These are phyloP conservation scores for Termitomyces bulborhizus DNA, from an alignment of 768 basidiomycete genomes.

Conservation along the genomic window DNA sequence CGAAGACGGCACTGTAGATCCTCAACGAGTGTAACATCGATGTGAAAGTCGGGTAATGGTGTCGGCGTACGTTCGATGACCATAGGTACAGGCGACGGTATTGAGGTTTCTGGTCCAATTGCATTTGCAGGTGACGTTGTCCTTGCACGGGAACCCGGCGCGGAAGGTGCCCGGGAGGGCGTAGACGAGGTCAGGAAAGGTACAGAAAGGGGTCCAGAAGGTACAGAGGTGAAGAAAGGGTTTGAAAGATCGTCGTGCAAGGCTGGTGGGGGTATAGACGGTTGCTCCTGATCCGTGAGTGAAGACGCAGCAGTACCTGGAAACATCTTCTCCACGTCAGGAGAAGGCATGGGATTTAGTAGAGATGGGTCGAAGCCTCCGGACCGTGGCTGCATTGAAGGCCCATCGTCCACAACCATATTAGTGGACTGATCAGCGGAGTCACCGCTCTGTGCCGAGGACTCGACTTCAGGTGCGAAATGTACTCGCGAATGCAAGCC, in stretches of 20 bases:
- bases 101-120: not conserved
- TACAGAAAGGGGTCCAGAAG: slow-evolving; percentile 6
- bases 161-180: slow-evolving; percentile 14
- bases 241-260: slow-evolving; percentile 14
- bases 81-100: slow-evolving; percentile 30
- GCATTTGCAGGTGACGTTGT: slow-evolving; percentile 17
- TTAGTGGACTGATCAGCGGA: slow-evolving; percentile 8
- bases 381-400: slow-evolving; percentile 19
- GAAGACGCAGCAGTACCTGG: slow-evolving; percentile 7
- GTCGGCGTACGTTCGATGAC: slow-evolving; percentile 58
- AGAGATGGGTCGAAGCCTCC: slow-evolving; percentile 46
- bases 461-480: slow-evolving; percentile 38
- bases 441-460: slow-evolving; percentile 6
- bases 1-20: slow-evolving; percentile 45
- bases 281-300: slow-evolving; percentile 1
- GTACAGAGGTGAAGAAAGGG: slow-evolving; percentile 12
- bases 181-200: slow-evolving; percentile 15
- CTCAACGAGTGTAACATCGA: slow-evolving; percentile 45
- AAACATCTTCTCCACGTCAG: slow-evolving; percentile 19
- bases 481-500: slow-evolving; percentile 36
- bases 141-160: not conserved
- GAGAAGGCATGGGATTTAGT: slow-evolving; percentile 43
- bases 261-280: slow-evolving; percentile 2
- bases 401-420: slow-evolving; percentile 33
- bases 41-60: slow-evolving; percentile 71